Evolutionary conservation across 768 basidiomycete species (phyloP), one percentile per base, ranked within the genome.

Genomic region (Cyclocybe aegerita): DNA sequence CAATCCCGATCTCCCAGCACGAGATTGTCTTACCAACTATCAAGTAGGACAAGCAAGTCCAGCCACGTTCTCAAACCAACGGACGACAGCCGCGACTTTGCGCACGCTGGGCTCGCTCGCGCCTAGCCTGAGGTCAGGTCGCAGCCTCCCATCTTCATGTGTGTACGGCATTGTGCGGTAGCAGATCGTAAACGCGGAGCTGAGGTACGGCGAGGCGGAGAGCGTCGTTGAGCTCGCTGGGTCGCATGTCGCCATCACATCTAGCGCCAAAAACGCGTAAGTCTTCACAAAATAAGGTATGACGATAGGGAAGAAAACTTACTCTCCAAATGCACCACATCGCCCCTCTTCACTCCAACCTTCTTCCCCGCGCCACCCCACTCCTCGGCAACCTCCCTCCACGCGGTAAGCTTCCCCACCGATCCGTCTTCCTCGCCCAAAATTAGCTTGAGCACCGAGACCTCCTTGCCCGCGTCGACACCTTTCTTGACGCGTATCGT

Each of bases 21-120:
- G 23, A 23, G 23, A 23, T 4, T 23, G 23, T 4, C 23, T 23
- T 23, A 23, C 23, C 23, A 23, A 23, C 23, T 23, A 23, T 4
- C 23, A 4, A 23, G 23, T 23, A 2, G 23, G 11, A 29, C 17
- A 17, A 50, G 16, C 32, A 55, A 89, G 67, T 0, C 88, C 88
- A 3, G 87, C 86, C 72, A 86, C 82, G n/a, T 61, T 62, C 64
- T 90, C 81, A 51, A 92, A 86, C 90, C 90, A 92, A 4, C 61
- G 59, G 2, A 83, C 88, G 30, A 89, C 73, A 12, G 73, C 69
- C 0, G 83, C 79, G 0, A 93, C 89, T 51, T 77, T 85, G 48
- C 80, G 74, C 10, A 92, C 85, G 7, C 75, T 76, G 7, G 82
- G 79, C 49, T 92, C 89, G 50, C 83, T 88, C 52, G 72, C 70